phyloP scores from a whole-genome alignment of 2,329 filamentous ascomycete species.

The Botryotinia calthae region DNA sequence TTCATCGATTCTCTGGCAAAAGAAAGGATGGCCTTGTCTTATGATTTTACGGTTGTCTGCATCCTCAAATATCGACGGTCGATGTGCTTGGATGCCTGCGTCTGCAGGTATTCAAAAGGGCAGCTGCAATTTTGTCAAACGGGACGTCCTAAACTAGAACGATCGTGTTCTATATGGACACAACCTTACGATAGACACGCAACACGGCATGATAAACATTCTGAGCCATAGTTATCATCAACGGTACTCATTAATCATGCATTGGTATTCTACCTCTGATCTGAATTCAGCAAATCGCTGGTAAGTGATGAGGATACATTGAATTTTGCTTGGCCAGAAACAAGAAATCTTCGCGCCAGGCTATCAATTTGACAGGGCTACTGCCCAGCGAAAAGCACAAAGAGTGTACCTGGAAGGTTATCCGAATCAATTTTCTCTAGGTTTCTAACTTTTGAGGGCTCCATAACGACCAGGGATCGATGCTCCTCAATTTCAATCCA shows the following conservation, averaged over 20 bases:
- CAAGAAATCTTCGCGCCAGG: background rate
- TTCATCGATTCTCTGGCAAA: background rate
- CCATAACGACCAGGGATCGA: background rate
- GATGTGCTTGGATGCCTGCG: slow-evolving; percentile 4
- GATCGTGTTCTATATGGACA: background rate
- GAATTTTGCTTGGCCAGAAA: slow-evolving; percentile 4
- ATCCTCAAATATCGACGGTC: background rate
- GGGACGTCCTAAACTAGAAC: background rate
- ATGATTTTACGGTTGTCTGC: slow-evolving; percentile 9
- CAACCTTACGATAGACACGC: background rate
- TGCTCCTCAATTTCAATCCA: background rate
- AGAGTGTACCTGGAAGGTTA: background rate
- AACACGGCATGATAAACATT: background rate
- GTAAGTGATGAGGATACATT: slow-evolving; percentile 2
- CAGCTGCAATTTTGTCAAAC: background rate
- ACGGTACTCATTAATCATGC: slow-evolving; percentile 3
- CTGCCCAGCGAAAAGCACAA: background rate
- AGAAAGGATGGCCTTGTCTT: background rate
- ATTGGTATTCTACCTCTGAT: background rate
- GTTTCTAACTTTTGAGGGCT: background rate
- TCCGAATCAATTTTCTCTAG: background rate
- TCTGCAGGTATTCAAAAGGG: slow-evolving; percentile 12
- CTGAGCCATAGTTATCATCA: background rate
- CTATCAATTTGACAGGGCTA: background rate
- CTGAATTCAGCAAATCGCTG: background rate